Evolutionary conservation across 2,329 filamentous ascomycete species (phyloP).

Genomic region (Cladosporium colombiae): DNA sequence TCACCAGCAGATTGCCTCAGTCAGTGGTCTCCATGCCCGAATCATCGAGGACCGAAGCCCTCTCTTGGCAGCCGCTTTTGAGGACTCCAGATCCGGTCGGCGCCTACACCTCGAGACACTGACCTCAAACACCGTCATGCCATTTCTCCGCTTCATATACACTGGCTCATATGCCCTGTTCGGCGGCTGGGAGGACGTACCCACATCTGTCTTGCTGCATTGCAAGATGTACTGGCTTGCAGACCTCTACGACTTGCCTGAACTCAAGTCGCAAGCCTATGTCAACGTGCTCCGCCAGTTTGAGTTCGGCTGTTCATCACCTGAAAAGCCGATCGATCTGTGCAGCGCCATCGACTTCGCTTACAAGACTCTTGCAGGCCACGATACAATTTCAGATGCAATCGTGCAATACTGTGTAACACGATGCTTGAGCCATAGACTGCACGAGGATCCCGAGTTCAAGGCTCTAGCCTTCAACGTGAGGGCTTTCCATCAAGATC

Average conservation of each 20-base stretch:
- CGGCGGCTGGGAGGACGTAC: conserved; percentile 33
- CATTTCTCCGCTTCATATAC: conserved; percentile 47
- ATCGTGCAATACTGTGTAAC: conserved; percentile 48
- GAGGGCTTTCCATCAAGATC: conserved; percentile 43
- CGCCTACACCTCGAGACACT: conserved; percentile 43
- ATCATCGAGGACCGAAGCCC: conserved; percentile 41
- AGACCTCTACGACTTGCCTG: conserved; percentile 42
- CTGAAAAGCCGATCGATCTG: conserved; percentile 42
- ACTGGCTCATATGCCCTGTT: conserved; percentile 40
- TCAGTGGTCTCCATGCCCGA: conserved; percentile 37
- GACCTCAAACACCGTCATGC: conserved; percentile 36
- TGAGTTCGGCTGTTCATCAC: conserved; percentile 42
- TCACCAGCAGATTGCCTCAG: conserved; percentile 36
- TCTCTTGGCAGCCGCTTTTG: conserved; percentile 44
- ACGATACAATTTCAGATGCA: conserved; percentile 39
- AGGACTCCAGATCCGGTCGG: conserved; percentile 35
- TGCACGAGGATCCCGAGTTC: conserved; percentile 42
- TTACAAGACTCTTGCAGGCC: conserved; percentile 32
- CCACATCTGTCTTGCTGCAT: conserved; percentile 42
- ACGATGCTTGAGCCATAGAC: conserved; percentile 40
- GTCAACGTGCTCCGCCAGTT: conserved; percentile 43
- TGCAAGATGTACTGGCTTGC: conserved; percentile 45
- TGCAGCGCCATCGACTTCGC: conserved; percentile 41
- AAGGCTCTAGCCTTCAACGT: conserved; percentile 39
- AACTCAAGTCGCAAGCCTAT: conserved; percentile 43